Percentiles rank a stretch among this genome's conserved stretches.
Evolutionary conservation across 1,139 yeast species (phyloP).

Genomic region (Groenewaldozyma sp.): DNA sequence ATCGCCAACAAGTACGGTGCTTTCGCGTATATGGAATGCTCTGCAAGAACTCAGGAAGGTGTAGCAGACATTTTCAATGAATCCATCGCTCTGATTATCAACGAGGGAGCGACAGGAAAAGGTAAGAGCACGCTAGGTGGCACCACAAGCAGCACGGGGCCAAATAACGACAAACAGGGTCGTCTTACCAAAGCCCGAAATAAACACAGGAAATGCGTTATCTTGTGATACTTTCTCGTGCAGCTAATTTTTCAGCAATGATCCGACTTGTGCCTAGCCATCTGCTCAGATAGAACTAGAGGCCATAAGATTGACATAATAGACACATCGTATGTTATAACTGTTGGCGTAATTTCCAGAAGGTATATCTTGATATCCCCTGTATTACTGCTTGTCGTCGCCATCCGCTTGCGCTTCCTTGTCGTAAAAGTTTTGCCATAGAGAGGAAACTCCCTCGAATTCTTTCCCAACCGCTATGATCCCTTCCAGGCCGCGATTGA

Average conservation of each 20-base stretch:
- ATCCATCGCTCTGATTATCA: slow-evolving; percentile 21
- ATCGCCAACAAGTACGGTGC: slow-evolving; percentile 65
- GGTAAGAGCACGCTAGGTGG: background rate
- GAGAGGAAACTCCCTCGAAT: slow-evolving; percentile 40
- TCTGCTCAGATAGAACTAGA: background rate
- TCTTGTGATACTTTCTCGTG: background rate
- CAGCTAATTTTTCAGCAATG: no score
- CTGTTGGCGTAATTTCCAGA: background rate
- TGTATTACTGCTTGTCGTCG: background rate
- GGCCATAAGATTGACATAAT: background rate
- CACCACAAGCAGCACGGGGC: background rate
- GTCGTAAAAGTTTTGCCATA: slow-evolving; percentile 42
- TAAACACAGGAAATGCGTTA: background rate
- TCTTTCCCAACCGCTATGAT: slow-evolving; percentile 47
- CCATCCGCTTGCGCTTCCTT: no score
- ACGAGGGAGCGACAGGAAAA: no score
- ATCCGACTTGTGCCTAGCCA: background rate
- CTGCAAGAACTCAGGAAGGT: slow-evolving; percentile 63
- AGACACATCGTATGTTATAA: background rate
- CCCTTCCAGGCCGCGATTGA: slow-evolving; percentile 43
- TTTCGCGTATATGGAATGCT: slow-evolving; percentile 66
- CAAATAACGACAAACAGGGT: no score
- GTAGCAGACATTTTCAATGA: slow-evolving; percentile 56
- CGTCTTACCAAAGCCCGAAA: background rate
- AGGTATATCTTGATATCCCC: background rate